Conservation (phyloP, 2,329 filamentous ascomycete genomes). For the Aspergillus flavus region DNA sequence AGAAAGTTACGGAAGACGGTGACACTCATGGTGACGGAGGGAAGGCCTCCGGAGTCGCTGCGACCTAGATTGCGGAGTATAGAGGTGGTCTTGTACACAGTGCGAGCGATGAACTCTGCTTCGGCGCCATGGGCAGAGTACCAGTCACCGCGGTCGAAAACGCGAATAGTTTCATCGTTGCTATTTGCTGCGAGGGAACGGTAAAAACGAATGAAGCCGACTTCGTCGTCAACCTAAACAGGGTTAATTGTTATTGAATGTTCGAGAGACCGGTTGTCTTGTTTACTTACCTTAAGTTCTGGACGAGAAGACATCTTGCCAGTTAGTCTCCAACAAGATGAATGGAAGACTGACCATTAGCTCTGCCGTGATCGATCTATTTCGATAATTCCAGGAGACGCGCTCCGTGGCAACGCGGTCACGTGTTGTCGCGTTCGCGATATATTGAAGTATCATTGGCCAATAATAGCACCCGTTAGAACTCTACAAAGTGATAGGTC, state of each 20-base stretch:
- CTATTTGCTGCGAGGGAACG: constrained; percentile 75
- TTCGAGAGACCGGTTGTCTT: background rate
- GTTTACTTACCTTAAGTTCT: constrained; percentile 64
- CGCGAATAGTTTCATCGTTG: constrained; percentile 69
- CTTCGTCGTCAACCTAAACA: constrained; percentile 85
- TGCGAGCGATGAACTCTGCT: constrained; percentile 52
- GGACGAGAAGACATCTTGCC: constrained; percentile 69
- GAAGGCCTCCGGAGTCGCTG: constrained; percentile 78
- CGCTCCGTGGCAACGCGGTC: constrained; percentile 29
- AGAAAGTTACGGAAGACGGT: constrained; percentile 96
- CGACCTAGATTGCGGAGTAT: constrained; percentile 88
- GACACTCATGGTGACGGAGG: constrained; percentile 92
- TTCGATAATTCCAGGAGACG: constrained; percentile 15
- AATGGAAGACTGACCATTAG: constrained; percentile 13
- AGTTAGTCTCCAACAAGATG: constrained; percentile 17
- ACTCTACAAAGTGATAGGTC: background rate
- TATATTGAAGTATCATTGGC: constrained; percentile 16
- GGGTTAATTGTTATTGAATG: constrained; percentile 9
- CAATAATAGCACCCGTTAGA: constrained; percentile 11
- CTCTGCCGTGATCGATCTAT: constrained; percentile 4
- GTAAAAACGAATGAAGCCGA: constrained; percentile 95
- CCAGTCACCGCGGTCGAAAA: constrained; percentile 93
- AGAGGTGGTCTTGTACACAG: constrained; percentile 98
- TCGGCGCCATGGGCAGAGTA: constrained; percentile 68
- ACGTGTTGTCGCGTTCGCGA: constrained; percentile 41